Base-by-base conservation (phyloP, 2,329 filamentous ascomycete species). In the Didymella segeticola region DNA sequence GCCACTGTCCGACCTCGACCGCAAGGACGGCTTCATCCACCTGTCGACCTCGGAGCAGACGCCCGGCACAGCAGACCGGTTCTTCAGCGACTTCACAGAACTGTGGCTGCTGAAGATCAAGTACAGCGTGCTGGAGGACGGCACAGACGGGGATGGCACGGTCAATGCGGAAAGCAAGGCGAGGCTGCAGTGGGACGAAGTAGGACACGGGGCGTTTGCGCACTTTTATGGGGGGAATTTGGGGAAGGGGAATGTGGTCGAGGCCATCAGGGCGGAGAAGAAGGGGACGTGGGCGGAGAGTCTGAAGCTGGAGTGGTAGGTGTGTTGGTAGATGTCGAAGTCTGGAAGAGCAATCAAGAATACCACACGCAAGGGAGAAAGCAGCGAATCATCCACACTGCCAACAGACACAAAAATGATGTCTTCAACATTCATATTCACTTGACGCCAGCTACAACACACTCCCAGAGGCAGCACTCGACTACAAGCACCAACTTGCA, bases 21-120 rank as follows among this genome's bases (percentile, higher is more conserved):
- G 73, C 58, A 78, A 82, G 29, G 85, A 87, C 65, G 84, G 84
- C 42, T 88, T 85, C 70, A 76, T 88, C 26, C 85, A 88, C 61
- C 70, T 88, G 14, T 87, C 84, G 66, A 83, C 81, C 0, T 77
- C 80, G 2, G 72, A 73, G 30, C 85, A 87, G 76, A 69, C 71
- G 1, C 62, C 70, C 36, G 63, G 66, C 17, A 73, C 71, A n/a
- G 66, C 67, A 23, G 69, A 68, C 47, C 66, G 66, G 20, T 75
- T 71, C 56, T 75, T 74, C 53, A 67, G 62, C 14, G 52, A 71
- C 11, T 57, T 59, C 9, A 58, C 71, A 0, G 68, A 71, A 26
- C 70, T 86, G 2, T 83, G 79, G 78, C 63, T 86, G 47, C 62
- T 84, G 58, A 86, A 85, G 71, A 74, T 87, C 42, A 79, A 78